Conservation (phyloP, 1,284 basidiomycete species). For the Earliella scabrosa region DNA sequence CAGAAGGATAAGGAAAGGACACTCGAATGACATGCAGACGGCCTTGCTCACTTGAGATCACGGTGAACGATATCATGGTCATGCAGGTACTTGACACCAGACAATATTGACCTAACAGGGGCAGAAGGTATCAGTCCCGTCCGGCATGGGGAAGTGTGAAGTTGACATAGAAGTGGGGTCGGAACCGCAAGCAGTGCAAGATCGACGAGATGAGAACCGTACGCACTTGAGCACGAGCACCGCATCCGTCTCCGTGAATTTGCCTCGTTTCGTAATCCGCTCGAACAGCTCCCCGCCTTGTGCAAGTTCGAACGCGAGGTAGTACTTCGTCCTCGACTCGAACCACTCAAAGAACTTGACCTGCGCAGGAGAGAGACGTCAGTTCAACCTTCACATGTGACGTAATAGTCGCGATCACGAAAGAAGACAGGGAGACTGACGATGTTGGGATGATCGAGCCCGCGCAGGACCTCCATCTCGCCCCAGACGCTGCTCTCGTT, state of each 20-base stretch:
- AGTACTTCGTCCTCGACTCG: slow-evolving; percentile 90
- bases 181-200: neutral
- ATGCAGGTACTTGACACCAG: slow-evolving; percentile 84
- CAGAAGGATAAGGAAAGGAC: neutral
- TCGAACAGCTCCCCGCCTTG: slow-evolving; percentile 91
- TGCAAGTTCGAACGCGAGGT: slow-evolving; percentile 90
- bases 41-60: slow-evolving; percentile 74
- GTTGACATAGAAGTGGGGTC: no score
- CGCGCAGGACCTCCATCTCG: slow-evolving; percentile 90
- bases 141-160: no score
- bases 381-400: neutral
- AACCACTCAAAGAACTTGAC: slow-evolving; percentile 95
- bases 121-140: no score
- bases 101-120: slow-evolving; percentile 79
- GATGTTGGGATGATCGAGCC: slow-evolving; percentile 87
- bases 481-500: slow-evolving; percentile 85
- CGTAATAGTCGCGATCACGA: neutral
- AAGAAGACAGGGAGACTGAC: slow-evolving; percentile 55
- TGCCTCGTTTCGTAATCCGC: slow-evolving; percentile 79
- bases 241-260: slow-evolving; percentile 90
- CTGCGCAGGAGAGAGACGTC: slow-evolving; percentile 45
- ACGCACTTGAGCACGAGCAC: slow-evolving; percentile 70
- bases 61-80: slow-evolving; percentile 90
- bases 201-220: neutral
- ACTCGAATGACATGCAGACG: neutral